These are phyloP conservation scores for Tulasnella sp. DNA, from an alignment of 768 basidiomycete genomes.

Conservation along the genomic window DNA sequence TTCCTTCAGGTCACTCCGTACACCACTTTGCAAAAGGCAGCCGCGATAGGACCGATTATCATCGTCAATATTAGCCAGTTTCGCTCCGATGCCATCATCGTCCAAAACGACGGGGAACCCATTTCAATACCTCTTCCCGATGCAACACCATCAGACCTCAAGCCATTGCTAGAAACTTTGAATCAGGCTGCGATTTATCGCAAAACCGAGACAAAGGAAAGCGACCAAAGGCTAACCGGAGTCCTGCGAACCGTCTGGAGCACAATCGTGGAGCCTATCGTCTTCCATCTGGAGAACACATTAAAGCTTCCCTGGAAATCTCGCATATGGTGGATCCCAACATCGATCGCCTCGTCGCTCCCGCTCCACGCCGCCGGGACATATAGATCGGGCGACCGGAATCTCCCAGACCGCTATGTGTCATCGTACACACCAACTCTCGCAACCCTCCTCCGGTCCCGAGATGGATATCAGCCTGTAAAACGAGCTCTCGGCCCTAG, in stretches of 20 bases:
- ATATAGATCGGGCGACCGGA: too few relatives aligned
- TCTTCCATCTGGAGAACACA: neutral
- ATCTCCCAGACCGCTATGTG: too few relatives aligned
- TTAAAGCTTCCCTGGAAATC: neutral
- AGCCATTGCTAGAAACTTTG: neutral
- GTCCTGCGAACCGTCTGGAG: neutral
- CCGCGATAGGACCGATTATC: too few relatives aligned
- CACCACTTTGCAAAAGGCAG: too few relatives aligned
- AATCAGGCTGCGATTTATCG: neutral
- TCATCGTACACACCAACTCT: too few relatives aligned
- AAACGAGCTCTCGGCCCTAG: too few relatives aligned
- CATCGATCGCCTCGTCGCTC: neutral
- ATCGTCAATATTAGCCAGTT: too few relatives aligned
- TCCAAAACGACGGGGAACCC: neutral
- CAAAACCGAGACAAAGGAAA: neutral
- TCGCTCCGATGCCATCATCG: too few relatives aligned
- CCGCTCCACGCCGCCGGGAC: conserved; percentile 2
- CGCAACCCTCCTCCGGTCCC: too few relatives aligned
- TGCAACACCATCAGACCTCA: neutral
- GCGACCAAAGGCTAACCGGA: neutral
- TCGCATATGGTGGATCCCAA: conserved; percentile 1
- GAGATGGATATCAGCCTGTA: too few relatives aligned
- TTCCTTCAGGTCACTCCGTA: too few relatives aligned
- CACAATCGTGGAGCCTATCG: neutral
- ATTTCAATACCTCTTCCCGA: neutral